Percentiles rank a stretch among this genome's conserved stretches.
Conservation (phyloP, 371 early-diverging fungal species). For the Lichtheimia ornata region DNA sequence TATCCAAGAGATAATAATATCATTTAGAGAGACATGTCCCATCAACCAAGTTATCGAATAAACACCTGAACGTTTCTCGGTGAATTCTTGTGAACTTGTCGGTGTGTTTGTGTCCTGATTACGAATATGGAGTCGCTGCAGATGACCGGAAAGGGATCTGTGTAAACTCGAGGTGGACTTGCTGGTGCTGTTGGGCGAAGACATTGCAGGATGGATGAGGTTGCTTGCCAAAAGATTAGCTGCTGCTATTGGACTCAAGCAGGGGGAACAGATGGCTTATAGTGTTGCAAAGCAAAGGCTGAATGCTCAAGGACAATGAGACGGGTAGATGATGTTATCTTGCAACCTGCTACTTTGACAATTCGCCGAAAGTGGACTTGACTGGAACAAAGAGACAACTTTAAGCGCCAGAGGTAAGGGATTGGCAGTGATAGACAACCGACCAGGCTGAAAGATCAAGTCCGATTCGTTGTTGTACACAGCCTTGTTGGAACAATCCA, state of each 20-base stretch:
- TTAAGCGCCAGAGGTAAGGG: no score
- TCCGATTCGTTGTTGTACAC: no score
- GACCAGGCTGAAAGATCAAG: no score
- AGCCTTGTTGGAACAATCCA: no score
- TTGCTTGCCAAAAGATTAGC: conserved; percentile 19
- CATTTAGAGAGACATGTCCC: no score
- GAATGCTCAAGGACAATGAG: no score
- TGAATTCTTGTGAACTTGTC: conserved; percentile 9
- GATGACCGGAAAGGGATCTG: conserved; percentile 48
- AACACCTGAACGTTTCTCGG: conserved; percentile 17
- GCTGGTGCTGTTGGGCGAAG: conserved; percentile 30
- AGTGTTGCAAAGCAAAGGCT: no score
- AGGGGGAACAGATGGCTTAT: conserved; percentile 9
- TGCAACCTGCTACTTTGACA: no score
- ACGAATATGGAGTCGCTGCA: conserved; percentile 41
- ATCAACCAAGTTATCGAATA: neutral
- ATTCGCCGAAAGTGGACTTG: no score
- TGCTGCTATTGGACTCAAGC: conserved; percentile 22
- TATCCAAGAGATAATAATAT: neutral
- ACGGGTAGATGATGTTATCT: no score
- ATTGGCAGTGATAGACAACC: no score
- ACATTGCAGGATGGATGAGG: conserved; percentile 18
- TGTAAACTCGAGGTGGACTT: conserved; percentile 36
- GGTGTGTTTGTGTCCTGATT: conserved; percentile 21
- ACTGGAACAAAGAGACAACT: no score